Conservation (phyloP, 2,329 filamentous ascomycete species). For the Neospermospora avenae region DNA sequence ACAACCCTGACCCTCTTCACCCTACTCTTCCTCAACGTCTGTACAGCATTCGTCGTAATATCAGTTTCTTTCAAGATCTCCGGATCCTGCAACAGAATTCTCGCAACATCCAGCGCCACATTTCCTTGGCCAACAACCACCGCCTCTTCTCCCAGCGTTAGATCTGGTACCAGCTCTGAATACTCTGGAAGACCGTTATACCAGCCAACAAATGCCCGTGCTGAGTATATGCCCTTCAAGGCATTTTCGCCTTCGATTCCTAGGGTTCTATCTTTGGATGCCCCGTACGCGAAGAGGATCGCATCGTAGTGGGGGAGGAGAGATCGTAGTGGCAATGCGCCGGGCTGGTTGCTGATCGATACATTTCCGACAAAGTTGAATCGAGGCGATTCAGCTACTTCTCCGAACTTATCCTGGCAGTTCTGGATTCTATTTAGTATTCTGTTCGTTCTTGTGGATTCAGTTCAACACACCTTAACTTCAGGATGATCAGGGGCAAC, state of each 20-base stretch:
- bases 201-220: constrained; percentile 93
- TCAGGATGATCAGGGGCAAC: constrained; percentile 98
- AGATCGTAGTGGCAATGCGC: constrained; percentile 59
- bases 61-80: constrained; percentile 76
- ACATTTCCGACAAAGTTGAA: constrained; percentile 94
- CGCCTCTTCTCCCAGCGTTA: constrained; percentile 74
- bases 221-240: constrained; percentile 76
- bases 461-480: constrained; percentile 67
- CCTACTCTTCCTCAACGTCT: constrained; percentile 66
- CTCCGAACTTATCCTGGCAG: constrained; percentile 88
- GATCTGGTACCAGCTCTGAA: constrained; percentile 66
- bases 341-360: constrained; percentile 60
- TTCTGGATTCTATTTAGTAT: constrained; percentile 54
- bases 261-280: constrained; percentile 75
- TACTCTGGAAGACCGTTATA: constrained; percentile 94
- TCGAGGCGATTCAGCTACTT: constrained; percentile 75
- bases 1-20: constrained; percentile 83
- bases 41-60: constrained; percentile 80
- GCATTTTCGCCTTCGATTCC: constrained; percentile 74
- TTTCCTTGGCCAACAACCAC: constrained; percentile 94
- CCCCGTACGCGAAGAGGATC: constrained; percentile 89
- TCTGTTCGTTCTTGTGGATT: not conserved
- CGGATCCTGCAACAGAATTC: constrained; percentile 76
- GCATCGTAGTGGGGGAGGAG: constrained; percentile 86
- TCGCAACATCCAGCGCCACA: constrained; percentile 88